Percentiles rank a stretch among this genome's conserved stretches.
phyloP scores from a whole-genome alignment of 2,329 filamentous ascomycete species.

The Coleophoma eucalyptorum region DNA sequence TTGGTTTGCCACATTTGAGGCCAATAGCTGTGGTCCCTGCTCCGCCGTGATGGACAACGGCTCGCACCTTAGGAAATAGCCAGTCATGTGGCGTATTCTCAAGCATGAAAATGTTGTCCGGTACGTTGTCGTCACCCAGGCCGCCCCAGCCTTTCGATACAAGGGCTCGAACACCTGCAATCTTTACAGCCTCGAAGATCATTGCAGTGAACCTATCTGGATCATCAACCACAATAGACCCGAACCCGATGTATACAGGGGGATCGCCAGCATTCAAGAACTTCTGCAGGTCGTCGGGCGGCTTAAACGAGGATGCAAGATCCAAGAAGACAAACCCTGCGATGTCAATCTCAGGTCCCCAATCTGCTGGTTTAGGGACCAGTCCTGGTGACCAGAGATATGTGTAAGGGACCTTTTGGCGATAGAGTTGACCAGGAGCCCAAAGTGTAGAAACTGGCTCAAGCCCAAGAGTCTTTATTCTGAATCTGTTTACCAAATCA shows the following conservation, averaged over 20 bases:
- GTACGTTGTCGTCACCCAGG: constrained; percentile 54
- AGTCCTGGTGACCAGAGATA: constrained; percentile 69
- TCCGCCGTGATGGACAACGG: constrained; percentile 73
- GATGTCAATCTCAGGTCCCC: constrained; percentile 67
- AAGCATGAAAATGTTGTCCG: constrained; percentile 66
- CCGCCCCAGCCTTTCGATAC: constrained; percentile 77
- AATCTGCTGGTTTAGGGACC: constrained; percentile 64
- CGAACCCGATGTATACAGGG: constrained; percentile 74
- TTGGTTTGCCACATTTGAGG: constrained; percentile 66
- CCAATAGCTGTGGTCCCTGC: constrained; percentile 75
- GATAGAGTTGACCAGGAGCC: constrained; percentile 70
- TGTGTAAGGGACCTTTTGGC: constrained; percentile 71
- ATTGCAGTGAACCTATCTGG: constrained; percentile 64
- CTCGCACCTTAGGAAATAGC: constrained; percentile 65
- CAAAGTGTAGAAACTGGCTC: constrained; percentile 74
- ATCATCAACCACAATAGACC: constrained; percentile 72
- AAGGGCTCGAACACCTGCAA: constrained; percentile 64
- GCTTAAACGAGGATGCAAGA: constrained; percentile 56
- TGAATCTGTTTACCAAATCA: constrained; percentile 73
- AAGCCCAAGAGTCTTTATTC: constrained; percentile 63
- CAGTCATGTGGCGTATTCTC: constrained; percentile 75
- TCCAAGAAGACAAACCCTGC: constrained; percentile 78
- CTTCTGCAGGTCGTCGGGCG: constrained; percentile 47
- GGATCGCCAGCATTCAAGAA: constrained; percentile 54
- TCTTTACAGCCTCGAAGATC: constrained; percentile 65